Evolutionary conservation across 805 yeast genomes (phyloP).

Genomic region (Kodamaea kaohsiungensis): DNA sequence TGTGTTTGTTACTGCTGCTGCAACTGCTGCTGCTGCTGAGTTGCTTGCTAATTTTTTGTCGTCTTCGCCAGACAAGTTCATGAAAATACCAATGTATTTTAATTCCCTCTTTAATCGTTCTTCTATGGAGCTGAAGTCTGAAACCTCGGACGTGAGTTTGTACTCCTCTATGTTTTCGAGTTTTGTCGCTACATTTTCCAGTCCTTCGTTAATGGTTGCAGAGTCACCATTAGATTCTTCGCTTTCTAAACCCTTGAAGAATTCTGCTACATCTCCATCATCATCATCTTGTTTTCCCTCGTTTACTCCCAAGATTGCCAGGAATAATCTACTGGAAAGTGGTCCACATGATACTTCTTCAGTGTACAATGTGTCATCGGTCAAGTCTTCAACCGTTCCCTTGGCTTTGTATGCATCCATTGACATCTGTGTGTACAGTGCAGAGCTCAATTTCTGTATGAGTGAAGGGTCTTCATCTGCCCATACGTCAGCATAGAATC

Average conservation of each 20-base stretch:
- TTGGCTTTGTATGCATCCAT: conserved; percentile 52
- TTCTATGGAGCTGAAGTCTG: conserved; percentile 81
- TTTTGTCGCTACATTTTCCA: conserved; percentile 38
- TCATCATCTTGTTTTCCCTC: conserved; percentile 19
- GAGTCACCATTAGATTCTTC: conserved; percentile 5
- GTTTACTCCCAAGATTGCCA: conserved; percentile 67
- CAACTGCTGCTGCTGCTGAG: conserved; percentile 27
- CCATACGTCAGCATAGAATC: conserved; percentile 82
- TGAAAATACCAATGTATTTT: conserved; percentile 85
- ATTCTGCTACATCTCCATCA: conserved; percentile 19
- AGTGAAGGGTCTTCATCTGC: conserved; percentile 68
- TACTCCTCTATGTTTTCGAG: conserved; percentile 33
- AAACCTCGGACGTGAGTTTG: conserved; percentile 45
- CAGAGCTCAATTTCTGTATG: conserved; percentile 46
- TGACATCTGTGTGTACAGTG: conserved; percentile 45
- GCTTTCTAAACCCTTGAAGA: conserved; percentile 15
- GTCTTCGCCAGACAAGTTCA: conserved; percentile 50
- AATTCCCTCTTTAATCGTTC: conserved; percentile 86
- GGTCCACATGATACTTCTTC: conserved; percentile 90
- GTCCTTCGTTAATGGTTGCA: conserved; percentile 14
- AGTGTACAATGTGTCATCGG: conserved; percentile 64
- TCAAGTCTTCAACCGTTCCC: conserved; percentile 56
- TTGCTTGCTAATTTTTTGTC: conserved; percentile 26
- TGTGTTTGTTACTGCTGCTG: conserved; percentile 6
- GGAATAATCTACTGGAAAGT: conserved; percentile 73